These are phyloP conservation scores for Epipyxis sp. DNA, from an alignment of 108 stramenopile species.

Conservation along the genomic window DNA sequence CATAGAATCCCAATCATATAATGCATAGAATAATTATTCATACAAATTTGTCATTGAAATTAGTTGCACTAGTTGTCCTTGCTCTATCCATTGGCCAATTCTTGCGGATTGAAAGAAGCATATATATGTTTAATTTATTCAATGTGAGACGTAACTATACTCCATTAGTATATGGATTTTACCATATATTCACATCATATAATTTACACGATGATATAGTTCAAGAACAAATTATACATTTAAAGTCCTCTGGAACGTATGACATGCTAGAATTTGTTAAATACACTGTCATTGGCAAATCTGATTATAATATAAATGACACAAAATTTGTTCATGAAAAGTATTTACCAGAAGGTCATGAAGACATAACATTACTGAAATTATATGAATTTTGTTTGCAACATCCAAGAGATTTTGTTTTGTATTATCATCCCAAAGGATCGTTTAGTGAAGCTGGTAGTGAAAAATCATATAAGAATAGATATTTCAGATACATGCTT, in stretches of 20 bases:
- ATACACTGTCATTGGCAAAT: background rate
- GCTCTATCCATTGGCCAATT: too few relatives aligned
- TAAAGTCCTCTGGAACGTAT: background rate
- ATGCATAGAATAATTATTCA: too few relatives aligned
- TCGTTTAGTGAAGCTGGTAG: background rate
- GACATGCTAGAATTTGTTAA: background rate
- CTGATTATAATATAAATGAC: too few relatives aligned
- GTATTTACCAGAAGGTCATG: background rate
- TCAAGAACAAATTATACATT: background rate
- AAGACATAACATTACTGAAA: background rate
- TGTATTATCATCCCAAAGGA: background rate
- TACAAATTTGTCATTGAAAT: too few relatives aligned
- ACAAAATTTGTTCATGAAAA: background rate
- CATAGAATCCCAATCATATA: too few relatives aligned
- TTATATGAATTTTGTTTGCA: background rate
- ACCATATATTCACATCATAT: background rate
- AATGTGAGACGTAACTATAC: too few relatives aligned
- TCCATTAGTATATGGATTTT: background rate
- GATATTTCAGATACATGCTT: background rate
- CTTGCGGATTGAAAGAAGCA: too few relatives aligned
- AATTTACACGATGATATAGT: background rate
- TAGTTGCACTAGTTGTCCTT: too few relatives aligned
- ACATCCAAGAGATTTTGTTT: background rate
- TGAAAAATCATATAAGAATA: background rate
- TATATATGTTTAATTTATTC: too few relatives aligned